phyloP scores from a whole-genome alignment of 2,329 filamentous ascomycete species.

The Lachnellula cervina region DNA sequence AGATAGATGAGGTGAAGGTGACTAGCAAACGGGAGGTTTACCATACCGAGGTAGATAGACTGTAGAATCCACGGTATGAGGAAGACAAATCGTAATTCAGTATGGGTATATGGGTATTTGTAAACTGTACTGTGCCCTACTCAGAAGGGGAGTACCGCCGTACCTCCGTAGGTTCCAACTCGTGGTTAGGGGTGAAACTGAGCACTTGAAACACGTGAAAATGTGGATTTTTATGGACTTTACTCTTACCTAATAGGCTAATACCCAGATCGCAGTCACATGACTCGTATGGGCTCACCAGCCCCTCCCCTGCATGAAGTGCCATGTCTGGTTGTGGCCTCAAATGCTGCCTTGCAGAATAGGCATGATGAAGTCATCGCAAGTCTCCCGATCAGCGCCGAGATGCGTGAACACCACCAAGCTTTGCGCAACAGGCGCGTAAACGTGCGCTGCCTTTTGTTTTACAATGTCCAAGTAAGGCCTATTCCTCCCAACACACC shows the following conservation, averaged over 20 bases:
- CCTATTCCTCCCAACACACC: neutral
- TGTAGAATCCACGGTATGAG: no score
- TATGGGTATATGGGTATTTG: no score
- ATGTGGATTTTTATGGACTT: neutral
- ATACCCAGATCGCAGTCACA: neutral
- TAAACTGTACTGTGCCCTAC: no score
- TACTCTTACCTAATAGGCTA: neutral
- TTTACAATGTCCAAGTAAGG: constrained; percentile 5
- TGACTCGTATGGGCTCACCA: neutral
- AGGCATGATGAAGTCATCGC: constrained; percentile 11
- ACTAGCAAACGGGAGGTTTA: no score
- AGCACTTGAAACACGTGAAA: no score
- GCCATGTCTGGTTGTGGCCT: neutral
- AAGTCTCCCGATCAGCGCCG: neutral
- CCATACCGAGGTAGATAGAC: no score
- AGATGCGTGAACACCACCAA: neutral
- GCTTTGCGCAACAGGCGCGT: neutral
- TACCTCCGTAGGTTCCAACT: no score
- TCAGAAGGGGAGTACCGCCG: no score
- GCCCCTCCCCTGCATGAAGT: no score
- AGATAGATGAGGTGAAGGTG: no score
- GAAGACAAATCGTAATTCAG: no score
- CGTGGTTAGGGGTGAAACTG: no score
- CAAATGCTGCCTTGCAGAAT: neutral
- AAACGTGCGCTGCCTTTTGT: neutral